Evolutionary conservation across 2,329 filamentous ascomycete species (phyloP), one percentile per base, ranked within the genome.

Genomic region (Ceratocystis ficicola): DNA sequence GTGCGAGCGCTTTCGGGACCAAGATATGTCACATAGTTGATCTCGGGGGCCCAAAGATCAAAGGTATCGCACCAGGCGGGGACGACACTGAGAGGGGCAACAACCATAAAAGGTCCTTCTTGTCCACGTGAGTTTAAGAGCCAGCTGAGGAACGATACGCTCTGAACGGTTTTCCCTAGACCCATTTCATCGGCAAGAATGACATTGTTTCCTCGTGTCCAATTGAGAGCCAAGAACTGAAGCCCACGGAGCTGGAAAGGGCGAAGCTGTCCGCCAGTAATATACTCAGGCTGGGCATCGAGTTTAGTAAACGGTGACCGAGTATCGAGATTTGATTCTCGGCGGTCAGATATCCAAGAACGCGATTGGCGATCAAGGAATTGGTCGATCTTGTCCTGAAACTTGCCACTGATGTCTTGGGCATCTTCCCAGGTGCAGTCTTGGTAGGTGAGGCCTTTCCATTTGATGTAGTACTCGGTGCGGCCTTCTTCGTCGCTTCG

Each of bases 161-260:
- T 96, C 76, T 99, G 94, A 0, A 99, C 94, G 0, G 94, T 99
- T 78, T 99, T 99, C 32, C 94, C 94, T 15, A 99, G 81, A 71
- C 94, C 94, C 94, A 99, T 99, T 76, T 99, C 94, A 73, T 99
- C 94, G 62, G 94, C 94, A 64, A 99, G 82, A 71, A 99, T 96
- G 72, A 97, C 94, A 71, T 97, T 99, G 75, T 94, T 94, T 65
- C 86, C 86, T 72, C 88, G 87, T 64, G 89, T 90, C 95, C 95
- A 99, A 76, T 97, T 96, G 76, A 95, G 90, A 59, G 90, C 90
- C 69, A 99, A 80, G 75, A 96, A 99, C 77, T 97, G 97, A 68
- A 99, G 79, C 36, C 95, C 94, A 70, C 88, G 90, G 71, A 97
- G 82, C 76, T 99, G 95, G 74, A 99, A 99, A 69, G 92, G 87